phyloP scores from a whole-genome alignment of 768 basidiomycete species.

The Nevesoporus exiguus region DNA sequence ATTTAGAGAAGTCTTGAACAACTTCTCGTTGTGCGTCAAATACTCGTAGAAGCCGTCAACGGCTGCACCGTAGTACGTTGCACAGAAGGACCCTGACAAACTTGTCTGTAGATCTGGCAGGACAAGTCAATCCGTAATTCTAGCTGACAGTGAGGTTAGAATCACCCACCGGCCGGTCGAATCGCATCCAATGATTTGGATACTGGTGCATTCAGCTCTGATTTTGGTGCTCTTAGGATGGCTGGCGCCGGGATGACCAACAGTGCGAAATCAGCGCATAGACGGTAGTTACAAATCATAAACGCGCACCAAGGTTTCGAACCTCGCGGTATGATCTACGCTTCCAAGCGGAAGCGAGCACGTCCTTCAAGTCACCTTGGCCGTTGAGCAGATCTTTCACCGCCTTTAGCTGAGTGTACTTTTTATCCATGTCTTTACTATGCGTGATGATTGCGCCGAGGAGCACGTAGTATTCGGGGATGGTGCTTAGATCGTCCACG shows the following conservation, averaged over 20 bases:
- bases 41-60: conserved; percentile 20
- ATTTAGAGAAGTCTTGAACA: neutral
- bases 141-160: too few relatives aligned
- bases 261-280: too few relatives aligned
- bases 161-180: too few relatives aligned
- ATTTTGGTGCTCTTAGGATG: neutral
- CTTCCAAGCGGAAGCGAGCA: neutral
- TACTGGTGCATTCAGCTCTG: too few relatives aligned
- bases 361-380: neutral
- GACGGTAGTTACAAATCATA: too few relatives aligned
- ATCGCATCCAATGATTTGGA: too few relatives aligned
- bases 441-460: too few relatives aligned
- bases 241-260: neutral
- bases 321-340: conserved; percentile 1
- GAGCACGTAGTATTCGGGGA: too few relatives aligned
- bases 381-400: neutral
- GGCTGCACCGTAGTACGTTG: conserved; percentile 2
- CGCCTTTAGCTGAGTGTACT: too few relatives aligned
- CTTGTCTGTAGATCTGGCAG: neutral
- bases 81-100: neutral
- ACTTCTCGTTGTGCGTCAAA: conserved; percentile 5
- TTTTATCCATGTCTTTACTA: too few relatives aligned
- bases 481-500: too few relatives aligned
- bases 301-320: conserved; percentile 5
- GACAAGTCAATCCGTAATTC: too few relatives aligned